Base-by-base conservation (phyloP, 768 basidiomycete genomes). In the Cystofilobasidium ferigula region DNA sequence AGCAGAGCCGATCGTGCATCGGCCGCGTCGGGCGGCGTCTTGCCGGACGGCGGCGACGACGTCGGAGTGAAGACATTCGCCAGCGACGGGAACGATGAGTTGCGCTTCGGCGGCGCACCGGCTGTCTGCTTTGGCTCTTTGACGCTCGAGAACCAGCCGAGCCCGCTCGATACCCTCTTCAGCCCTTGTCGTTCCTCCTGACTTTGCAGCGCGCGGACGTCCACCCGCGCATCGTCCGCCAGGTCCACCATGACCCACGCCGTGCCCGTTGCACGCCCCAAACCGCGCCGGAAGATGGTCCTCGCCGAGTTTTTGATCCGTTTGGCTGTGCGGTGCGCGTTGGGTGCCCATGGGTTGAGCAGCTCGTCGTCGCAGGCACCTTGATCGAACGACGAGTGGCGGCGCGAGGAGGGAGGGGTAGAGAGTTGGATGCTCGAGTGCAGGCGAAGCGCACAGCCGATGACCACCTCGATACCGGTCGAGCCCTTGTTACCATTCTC, bases 21-120 rank as follows among this genome's bases (percentile, higher is more conserved):
- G 8, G 28, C 12, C 1, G 32, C 20, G 2, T 28, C 8, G 26
- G 60, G 54, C 10, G 42, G 14, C 48, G 30, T 16, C 5, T 28
- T 34, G 6, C 48, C 58, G 53, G 60, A 34, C 16, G 61, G 35
- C 1, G 58, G 45, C 18, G 32, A 30, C 51, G 51, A 34, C 26
- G 58, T 47, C 54, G 32, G 20, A 22, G 60, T 42, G 32, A 56
- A 40, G 43, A 48, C 20, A 26, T 32, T 51, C 28, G 45, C 53
- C 26, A 66, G 36, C 36, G 64, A 60, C 24, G 64, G 48, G 58
- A 40, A 61, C 22, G 58, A 62, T 9, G 34, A n/a, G 14, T 42
- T 35, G 16, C 61, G 47, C 32, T 32, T n/a, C 26, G 61, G 47
- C 20, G 43, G 36, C 36, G 38, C 3, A 35, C 34, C 12, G 30